Percentiles rank a stretch among this genome's conserved stretches.
phyloP scores from a whole-genome alignment of 108 stramenopile species.

The Cylindrotheca fusiformis region DNA sequence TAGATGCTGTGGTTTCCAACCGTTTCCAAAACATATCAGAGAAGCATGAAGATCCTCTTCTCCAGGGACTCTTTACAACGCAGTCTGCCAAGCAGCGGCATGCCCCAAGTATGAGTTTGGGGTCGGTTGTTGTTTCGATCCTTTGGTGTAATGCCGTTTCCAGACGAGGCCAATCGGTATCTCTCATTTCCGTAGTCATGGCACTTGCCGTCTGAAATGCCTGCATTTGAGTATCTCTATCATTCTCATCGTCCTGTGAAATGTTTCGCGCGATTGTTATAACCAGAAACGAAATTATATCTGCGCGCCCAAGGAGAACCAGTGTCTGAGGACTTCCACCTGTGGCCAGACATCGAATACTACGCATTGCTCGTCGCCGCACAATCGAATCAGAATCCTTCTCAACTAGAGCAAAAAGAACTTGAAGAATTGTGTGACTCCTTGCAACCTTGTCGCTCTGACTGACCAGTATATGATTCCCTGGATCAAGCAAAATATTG shows the following conservation, averaged over 20 bases:
- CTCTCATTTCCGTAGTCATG: conserved; percentile 3
- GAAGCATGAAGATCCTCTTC: conserved; percentile 11
- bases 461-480: conserved; percentile 1
- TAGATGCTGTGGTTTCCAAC: conserved; percentile 16
- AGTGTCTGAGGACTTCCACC: neutral
- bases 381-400: conserved; percentile 26
- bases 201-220: conserved; percentile 21
- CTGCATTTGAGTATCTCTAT: conserved; percentile 33
- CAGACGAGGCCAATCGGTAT: conserved; percentile 11
- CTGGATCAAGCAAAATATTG: conserved; percentile 21
- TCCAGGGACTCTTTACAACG: conserved; percentile 17
- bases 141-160: conserved; percentile 19
- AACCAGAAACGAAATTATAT: conserved; percentile 16
- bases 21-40: conserved; percentile 31
- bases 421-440: neutral
- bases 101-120: conserved; percentile 19
- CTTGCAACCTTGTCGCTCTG: neutral
- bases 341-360: conserved; percentile 31
- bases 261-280: conserved; percentile 10
- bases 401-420: conserved; percentile 15
- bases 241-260: conserved; percentile 26
- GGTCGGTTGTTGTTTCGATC: conserved; percentile 23
- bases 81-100: conserved; percentile 19
- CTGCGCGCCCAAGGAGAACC: neutral
- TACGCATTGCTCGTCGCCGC: conserved; percentile 42